Percentiles rank a stretch among this genome's conserved stretches.
phyloP scores from a whole-genome alignment of 2,329 filamentous ascomycete genomes.

The Aspergillus tamarii region DNA sequence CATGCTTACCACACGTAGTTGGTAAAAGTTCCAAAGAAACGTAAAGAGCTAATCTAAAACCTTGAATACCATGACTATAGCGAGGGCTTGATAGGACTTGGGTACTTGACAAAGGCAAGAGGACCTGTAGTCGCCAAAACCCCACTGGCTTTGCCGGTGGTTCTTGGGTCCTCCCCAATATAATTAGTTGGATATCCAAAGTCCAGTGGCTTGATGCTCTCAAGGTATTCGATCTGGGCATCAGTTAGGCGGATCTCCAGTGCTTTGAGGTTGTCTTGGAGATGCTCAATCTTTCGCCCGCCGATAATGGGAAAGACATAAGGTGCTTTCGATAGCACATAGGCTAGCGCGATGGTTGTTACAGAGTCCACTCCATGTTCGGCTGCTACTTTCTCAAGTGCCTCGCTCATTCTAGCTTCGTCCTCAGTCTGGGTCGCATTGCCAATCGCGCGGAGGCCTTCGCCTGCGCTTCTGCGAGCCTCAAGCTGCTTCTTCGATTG shows the following conservation, averaged over 20 bases:
- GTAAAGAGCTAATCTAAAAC: no score
- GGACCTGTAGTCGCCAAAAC: no score
- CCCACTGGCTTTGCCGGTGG: slow-evolving; percentile 16
- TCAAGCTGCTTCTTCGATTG: slow-evolving; percentile 53
- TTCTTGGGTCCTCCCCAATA: slow-evolving; percentile 41
- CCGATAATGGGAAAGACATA: slow-evolving; percentile 77
- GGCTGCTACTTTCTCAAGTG: slow-evolving; percentile 63
- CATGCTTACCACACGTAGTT: no score
- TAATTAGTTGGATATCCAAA: slow-evolving; percentile 69
- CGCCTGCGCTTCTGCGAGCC: slow-evolving; percentile 43
- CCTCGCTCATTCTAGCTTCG: slow-evolving; percentile 57
- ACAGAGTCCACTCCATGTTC: slow-evolving; percentile 59
- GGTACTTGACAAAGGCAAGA: no score
- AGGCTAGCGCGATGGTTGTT: slow-evolving; percentile 70
- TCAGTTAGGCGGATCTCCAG: slow-evolving; percentile 51
- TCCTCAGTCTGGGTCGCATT: slow-evolving; percentile 47
- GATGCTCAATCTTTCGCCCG: slow-evolving; percentile 69
- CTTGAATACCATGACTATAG: no score
- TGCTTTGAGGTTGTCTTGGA: slow-evolving; percentile 43
- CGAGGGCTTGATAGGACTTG: no score
- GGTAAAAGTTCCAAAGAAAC: no score
- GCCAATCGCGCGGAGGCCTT: neutral
- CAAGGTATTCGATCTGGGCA: slow-evolving; percentile 68
- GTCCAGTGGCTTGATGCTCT: slow-evolving; percentile 64
- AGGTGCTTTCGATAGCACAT: slow-evolving; percentile 72